These are phyloP conservation scores for Colletotrichum sp. DNA, from an alignment of 2,329 filamentous ascomycete genomes.

Conservation along the genomic window DNA sequence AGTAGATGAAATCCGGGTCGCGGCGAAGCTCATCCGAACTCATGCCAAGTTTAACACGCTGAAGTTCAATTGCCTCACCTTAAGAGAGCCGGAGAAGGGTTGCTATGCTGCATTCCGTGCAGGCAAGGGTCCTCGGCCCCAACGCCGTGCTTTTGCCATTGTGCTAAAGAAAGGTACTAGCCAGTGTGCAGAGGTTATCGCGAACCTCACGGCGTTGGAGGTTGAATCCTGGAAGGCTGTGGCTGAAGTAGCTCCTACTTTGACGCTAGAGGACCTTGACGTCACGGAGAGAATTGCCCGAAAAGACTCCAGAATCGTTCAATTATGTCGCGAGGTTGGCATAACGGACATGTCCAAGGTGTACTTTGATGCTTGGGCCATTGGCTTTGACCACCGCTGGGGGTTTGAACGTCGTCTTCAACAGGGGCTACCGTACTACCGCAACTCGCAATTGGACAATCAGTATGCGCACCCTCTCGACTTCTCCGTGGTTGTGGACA, in stretches of 20 bases:
- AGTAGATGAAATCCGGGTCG: constrained; percentile 56
- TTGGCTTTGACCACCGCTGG: constrained; percentile 81
- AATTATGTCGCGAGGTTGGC: constrained; percentile 76
- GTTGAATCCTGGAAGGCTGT: constrained; percentile 52
- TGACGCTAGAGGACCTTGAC: constrained; percentile 83
- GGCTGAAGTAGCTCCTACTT: constrained; percentile 48
- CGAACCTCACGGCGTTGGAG: constrained; percentile 45
- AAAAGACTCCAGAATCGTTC: constrained; percentile 74
- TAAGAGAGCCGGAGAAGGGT: constrained; percentile 69
- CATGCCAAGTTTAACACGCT: constrained; percentile 33
- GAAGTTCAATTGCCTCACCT: constrained; percentile 67
- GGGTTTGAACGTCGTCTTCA: constrained; percentile 74
- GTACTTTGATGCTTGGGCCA: constrained; percentile 85
- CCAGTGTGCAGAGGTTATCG: constrained; percentile 50
- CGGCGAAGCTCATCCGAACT: constrained; percentile 53
- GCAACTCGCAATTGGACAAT: constrained; percentile 71
- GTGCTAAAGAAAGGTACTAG: constrained; percentile 44
- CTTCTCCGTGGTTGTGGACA: constrained; percentile 50
- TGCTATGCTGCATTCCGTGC: constrained; percentile 65
- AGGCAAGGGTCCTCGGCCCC: constrained; percentile 49
- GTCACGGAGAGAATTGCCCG: constrained; percentile 73
- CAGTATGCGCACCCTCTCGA: constrained; percentile 41
- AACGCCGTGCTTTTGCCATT: constrained; percentile 56
- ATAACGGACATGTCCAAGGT: constrained; percentile 85
- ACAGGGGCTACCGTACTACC: constrained; percentile 84